Evolutionary conservation across 345 rosid genomes (phyloP), one percentile per base, ranked within the genome.

Genomic region (Lepidium aucheri): DNA sequence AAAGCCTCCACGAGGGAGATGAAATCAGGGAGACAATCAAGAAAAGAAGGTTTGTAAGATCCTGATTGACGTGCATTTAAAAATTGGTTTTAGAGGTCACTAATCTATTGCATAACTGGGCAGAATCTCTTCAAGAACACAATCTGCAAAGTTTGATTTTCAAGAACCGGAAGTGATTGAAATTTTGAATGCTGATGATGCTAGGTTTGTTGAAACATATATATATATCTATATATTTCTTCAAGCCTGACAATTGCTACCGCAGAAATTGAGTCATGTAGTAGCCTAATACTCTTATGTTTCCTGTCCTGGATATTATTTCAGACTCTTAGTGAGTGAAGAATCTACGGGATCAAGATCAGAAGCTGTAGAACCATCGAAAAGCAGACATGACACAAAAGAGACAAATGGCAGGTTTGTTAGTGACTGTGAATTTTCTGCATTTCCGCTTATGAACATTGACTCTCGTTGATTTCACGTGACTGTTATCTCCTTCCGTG

Each of bases 361-460:
- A 34, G 66, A 45, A 67, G 72, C 26, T 65, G 63, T 74, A 44
- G 80, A 79, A 74, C 57, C 64, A 63, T 20, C 44, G 20, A 75
- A 58, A 35, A 74, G 62, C 54, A 75, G 51, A 16, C 55, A 59
- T 43, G 78, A 47, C 12, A 57, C 68, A 9, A 72, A 69, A 36
- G 79, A 74, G 65, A 71, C 68, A 53, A 71, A 47, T 26, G 78
- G 63, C 67, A 82, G 92, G 92, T 86, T 58, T 58, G 68, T 64
- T 74, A 30, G 14, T 56, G 65, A 50, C 44, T 8, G 10, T 24
- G 38, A 20, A 28, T 34, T 36, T 39, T 28, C 7, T n/a, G 53
- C 57, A 43, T 12, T 54, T 52, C 56, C 12, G 6, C 17, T 16
- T 49, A 36, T 30, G 51, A 45, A 22, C 32, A 38, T 55, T 35